Conservation (phyloP, 2,329 filamentous ascomycete species). For the Aspergillus thermomutatus region DNA sequence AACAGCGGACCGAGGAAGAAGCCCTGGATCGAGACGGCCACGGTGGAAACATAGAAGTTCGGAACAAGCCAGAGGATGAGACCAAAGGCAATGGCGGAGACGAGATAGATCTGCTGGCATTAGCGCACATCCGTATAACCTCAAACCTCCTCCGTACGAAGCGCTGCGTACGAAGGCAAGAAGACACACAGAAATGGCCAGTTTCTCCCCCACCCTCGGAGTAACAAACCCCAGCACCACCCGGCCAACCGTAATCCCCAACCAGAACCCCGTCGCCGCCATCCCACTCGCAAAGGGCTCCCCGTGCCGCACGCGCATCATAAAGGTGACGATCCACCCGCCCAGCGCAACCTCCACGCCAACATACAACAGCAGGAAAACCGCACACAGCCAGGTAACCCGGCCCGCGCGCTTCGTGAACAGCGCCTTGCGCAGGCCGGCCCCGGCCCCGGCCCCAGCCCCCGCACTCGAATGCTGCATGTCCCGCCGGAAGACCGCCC, state of each 20-base stretch:
- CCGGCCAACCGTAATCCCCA: conserved; percentile 72
- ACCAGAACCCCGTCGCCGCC: conserved; percentile 78
- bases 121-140: too few species aligned
- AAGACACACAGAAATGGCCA: conserved; percentile 48
- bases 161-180: too few species aligned
- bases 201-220: conserved; percentile 63
- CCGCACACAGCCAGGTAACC: not conserved
- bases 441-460: not conserved
- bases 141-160: too few species aligned
- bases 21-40: conserved; percentile 69
- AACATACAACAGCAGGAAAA: conserved; percentile 57
- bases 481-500: not conserved
- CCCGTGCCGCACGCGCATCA: conserved; percentile 72
- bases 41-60: conserved; percentile 67
- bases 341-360: conserved; percentile 69
- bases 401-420: not conserved
- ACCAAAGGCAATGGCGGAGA: conserved; percentile 61
- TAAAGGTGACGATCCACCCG: conserved; percentile 83
- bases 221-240: conserved; percentile 74
- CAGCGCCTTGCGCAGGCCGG: not conserved
- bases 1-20: conserved; percentile 80
- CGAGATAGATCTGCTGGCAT: conserved; percentile 53
- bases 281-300: conserved; percentile 69
- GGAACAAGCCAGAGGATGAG: conserved; percentile 80
- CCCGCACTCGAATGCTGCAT: not conserved